Conservation (phyloP, 1,284 basidiomycete genomes). For the Apiotrichum sp. region DNA sequence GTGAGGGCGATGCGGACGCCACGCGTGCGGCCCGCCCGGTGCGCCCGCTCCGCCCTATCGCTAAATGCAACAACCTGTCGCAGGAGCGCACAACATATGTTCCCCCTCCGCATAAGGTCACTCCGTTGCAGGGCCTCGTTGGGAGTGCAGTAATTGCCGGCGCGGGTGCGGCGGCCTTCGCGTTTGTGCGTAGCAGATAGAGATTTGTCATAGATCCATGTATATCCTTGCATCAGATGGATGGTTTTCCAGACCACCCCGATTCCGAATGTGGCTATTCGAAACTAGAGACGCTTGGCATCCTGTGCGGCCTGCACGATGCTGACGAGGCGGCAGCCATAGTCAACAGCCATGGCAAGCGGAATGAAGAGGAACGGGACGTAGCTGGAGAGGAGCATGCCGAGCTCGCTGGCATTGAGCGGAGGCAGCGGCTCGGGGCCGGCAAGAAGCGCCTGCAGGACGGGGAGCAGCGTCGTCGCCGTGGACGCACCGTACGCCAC, state of each 20-base stretch:
- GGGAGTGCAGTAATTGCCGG: not conserved
- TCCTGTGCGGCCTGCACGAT: conserved; percentile 20
- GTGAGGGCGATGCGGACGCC: not conserved
- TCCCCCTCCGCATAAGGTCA: not conserved
- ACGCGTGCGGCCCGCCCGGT: not conserved
- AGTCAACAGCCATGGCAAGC: conserved; percentile 64
- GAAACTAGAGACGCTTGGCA: conserved; percentile 12
- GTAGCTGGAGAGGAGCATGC: conserved; percentile 63
- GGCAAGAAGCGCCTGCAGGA: conserved; percentile 56
- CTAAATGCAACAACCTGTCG: no score
- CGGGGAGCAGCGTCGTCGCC: conserved; percentile 67
- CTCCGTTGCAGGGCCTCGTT: not conserved
- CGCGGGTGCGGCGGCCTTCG: not conserved
- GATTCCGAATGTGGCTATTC: no score
- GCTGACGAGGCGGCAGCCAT: conserved; percentile 46
- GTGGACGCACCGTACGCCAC: conserved; percentile 70
- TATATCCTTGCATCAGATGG: not conserved
- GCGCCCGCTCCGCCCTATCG: not conserved
- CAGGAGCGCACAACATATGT: no score
- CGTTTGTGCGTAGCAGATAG: not conserved
- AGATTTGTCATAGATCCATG: not conserved
- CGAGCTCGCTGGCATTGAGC: conserved; percentile 40
- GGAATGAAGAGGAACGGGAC: conserved; percentile 70
- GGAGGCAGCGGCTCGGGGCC: conserved; percentile 33
- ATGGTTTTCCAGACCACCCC: no score